A percentile compares a stretch with the other conserved stretches of the same genome.
phyloP scores from a whole-genome alignment of 805 yeast species.

The Lachancea nothofagi region DNA sequence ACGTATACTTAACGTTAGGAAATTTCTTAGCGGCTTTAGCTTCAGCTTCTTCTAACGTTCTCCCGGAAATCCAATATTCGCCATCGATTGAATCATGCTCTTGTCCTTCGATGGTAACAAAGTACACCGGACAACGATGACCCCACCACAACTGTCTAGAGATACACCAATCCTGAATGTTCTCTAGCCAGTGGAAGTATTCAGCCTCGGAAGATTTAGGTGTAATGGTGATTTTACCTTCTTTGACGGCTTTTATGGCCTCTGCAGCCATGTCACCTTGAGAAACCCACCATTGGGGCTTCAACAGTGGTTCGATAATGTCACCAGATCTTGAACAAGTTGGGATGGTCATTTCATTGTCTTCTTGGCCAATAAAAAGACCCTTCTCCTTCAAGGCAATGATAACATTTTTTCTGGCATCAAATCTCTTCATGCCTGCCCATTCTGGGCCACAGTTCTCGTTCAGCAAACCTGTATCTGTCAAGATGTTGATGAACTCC shows the following conservation, averaged over 20 bases:
- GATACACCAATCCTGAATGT: conserved; percentile 98
- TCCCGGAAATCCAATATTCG: conserved; percentile 87
- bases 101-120: conserved; percentile 70
- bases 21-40: conserved; percentile 71
- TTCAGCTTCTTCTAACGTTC: conserved; percentile 75
- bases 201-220: conserved; percentile 92
- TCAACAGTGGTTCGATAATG: conserved; percentile 89
- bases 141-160: conserved; percentile 96
- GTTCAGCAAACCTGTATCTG: conserved; percentile 88
- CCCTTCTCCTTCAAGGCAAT: conserved; percentile 71
- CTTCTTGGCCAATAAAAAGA: conserved; percentile 75
- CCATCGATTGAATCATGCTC: conserved; percentile 58
- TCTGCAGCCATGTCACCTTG: conserved; percentile 83
- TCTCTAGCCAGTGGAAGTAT: conserved; percentile 91
- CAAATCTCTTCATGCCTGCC: conserved; percentile 87
- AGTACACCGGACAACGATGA: conserved; percentile 95
- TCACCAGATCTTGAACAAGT: conserved; percentile 95
- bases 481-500: conserved; percentile 82
- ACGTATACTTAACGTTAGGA: conserved; percentile 60
- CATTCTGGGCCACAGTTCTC: conserved; percentile 86
- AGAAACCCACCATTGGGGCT: conserved; percentile 99
- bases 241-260: conserved; percentile 79
- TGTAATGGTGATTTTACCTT: conserved; percentile 71
- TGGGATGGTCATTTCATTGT: conserved; percentile 95
- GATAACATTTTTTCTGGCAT: conserved; percentile 82